Evolutionary conservation across 164 flowering plant species (phyloP).

Genomic region (Nymphaea thermarum): DNA sequence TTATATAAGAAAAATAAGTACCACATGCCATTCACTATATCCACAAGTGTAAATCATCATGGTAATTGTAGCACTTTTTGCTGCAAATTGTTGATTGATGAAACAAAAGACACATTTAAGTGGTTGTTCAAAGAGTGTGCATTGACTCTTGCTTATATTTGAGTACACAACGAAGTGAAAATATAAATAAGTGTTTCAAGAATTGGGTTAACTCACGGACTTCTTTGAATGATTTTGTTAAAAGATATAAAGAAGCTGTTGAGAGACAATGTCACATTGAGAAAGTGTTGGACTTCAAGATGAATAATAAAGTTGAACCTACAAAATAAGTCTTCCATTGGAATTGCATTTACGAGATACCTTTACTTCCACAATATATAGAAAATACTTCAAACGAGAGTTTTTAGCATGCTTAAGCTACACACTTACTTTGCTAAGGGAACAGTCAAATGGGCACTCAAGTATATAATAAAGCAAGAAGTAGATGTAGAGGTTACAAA

Average conservation of each 20-base stretch:
- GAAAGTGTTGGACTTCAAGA: not conserved
- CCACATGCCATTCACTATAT: conserved; percentile 3
- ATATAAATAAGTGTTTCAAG: conserved; percentile 1
- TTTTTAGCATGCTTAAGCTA: not conserved
- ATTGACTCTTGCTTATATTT: too few species aligned
- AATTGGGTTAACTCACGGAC: not conserved
- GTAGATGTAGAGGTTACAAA: not conserved
- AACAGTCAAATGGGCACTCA: too few species aligned
- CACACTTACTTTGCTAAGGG: not conserved
- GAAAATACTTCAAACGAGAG: not conserved
- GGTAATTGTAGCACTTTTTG: conserved; percentile 2
- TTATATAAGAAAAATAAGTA: conserved; percentile 3
- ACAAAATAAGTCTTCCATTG: not conserved
- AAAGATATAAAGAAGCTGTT: not conserved
- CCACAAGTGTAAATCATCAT: conserved; percentile 6
- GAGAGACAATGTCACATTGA: not conserved
- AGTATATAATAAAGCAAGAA: not conserved
- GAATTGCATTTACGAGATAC: not conserved
- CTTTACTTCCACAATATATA: not conserved
- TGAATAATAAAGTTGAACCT: not conserved
- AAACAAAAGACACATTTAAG: conserved; percentile 2
- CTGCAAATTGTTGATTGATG: conserved; percentile 4
- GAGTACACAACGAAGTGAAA: not conserved
- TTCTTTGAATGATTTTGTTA: not conserved
- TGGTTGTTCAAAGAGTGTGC: conserved; percentile 8